Conservation (phyloP, 768 basidiomycete genomes). For the Galerina marginata region DNA sequence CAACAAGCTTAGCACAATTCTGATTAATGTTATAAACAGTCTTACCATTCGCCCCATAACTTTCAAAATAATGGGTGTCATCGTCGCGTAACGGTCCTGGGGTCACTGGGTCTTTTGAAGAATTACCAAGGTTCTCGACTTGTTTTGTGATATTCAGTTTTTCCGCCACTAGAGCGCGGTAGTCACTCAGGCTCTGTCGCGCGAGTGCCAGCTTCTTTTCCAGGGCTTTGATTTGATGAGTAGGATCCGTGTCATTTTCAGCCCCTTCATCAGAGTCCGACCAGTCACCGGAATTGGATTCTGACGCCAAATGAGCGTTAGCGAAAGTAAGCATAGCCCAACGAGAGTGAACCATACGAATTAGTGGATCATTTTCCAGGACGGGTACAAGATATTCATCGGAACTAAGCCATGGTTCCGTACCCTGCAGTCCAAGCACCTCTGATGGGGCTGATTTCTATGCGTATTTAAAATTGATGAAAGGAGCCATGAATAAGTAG, state of each 20-base stretch:
- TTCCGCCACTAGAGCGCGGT: constrained; percentile 59
- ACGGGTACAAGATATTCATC: constrained; percentile 86
- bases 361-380: constrained; percentile 85
- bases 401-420: constrained; percentile 66
- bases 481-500: constrained; percentile 2
- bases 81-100: constrained; percentile 64
- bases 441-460: constrained; percentile 60
- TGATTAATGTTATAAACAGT: constrained; percentile 6
- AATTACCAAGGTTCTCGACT: constrained; percentile 46
- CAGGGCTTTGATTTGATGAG: constrained; percentile 57
- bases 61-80: constrained; percentile 93
- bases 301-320: constrained; percentile 39
- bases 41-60: constrained; percentile 86
- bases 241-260: constrained; percentile 32
- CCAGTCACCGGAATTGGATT: constrained; percentile 72
- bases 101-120: constrained; percentile 27
- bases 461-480: constrained; percentile 7
- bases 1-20: neutral
- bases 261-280: constrained; percentile 80
- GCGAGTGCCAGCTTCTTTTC: constrained; percentile 66
- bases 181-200: constrained; percentile 66
- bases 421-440: constrained; percentile 54
- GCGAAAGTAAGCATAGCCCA: neutral
- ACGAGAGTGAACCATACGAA: constrained; percentile 65
- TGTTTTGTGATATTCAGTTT: constrained; percentile 54